Base-by-base conservation (phyloP, 2,329 filamentous ascomycete genomes). In the Trichophaea hybrida region DNA sequence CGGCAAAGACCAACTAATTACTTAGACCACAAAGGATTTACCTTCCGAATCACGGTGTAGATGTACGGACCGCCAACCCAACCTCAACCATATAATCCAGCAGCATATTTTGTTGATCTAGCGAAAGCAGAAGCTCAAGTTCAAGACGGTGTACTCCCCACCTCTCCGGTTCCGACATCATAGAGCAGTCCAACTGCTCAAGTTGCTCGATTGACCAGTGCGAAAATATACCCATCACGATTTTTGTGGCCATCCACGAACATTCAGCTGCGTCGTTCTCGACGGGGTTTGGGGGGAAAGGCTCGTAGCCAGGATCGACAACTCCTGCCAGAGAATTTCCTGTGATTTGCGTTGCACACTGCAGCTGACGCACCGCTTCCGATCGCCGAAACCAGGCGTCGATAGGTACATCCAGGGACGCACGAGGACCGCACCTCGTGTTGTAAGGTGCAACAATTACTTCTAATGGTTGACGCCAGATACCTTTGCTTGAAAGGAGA, bases 391-490 rank as follows among this genome's bases (percentile, higher is more conserved):
- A 52, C 59, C 59, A 61, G 8, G 40, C 48, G 44, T 46, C 17
- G 24, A 32, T 48, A 24, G 35, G 17, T 17, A 13, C 31, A 38
- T 17, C 54, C 34, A 1, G 15, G 12, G 6, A 40, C 59, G 6
- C 5, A 6, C 17, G 33, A 13, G 6, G 1, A 33, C 5, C 5
- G 10, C n/a, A 10, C 12, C 1, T 24, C 6, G 4, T 37, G 31
- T 31, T 35, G 12, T 5, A n/a, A 6, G 31, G 5, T 4, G n/a
- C 1, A 1, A 62, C 33, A 0, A 52, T 15, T 6, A 58, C 7
- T 31, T 62, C 58, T 1, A 62, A 43, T 1, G 61, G 61, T n/a
- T 62, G 61, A 1, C 61, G 61, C 58, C 58, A 61, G 13, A 62
- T 37, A 1, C 61, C 61, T 4, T 49, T 34, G 13, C 32, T 17